Conservation (phyloP, 495 filamentous ascomycete species). For the Pyrenula aspistea region DNA sequence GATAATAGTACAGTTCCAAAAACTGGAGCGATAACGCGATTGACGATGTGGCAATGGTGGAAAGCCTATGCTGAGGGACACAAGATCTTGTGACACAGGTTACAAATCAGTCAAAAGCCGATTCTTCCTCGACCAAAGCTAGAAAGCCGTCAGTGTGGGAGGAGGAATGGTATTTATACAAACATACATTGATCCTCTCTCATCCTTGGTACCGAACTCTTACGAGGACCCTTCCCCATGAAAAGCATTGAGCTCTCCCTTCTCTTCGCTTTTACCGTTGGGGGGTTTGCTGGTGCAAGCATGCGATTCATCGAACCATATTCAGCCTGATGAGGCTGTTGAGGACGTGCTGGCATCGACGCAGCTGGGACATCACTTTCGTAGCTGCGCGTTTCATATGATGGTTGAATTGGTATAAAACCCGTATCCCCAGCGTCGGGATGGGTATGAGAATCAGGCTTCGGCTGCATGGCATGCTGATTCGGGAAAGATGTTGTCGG, state of each 20-base stretch:
- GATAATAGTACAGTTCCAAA: too few relatives aligned
- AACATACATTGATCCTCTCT: constrained; percentile 15
- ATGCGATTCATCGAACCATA: constrained; percentile 29
- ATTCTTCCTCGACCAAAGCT: constrained; percentile 5
- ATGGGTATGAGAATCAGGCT: constrained; percentile 6
- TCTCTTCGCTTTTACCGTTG: constrained; percentile 35
- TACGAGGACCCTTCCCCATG: constrained; percentile 28
- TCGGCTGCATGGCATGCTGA: constrained; percentile 1
- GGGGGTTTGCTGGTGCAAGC: constrained; percentile 23
- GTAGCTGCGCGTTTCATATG: constrained; percentile 32
- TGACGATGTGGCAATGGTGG: too few relatives aligned
- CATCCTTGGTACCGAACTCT: constrained; percentile 11
- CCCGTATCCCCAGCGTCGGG: constrained; percentile 36
- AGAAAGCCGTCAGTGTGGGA: background rate
- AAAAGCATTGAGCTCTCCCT: constrained; percentile 48
- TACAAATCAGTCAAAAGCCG: constrained; percentile 5
- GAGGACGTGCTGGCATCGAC: background rate
- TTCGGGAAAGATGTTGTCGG: constrained; percentile 4
- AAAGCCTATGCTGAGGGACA: too few relatives aligned
- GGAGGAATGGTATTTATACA: background rate
- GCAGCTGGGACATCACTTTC: background rate
- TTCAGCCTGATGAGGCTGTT: constrained; percentile 12
- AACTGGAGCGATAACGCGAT: too few relatives aligned
- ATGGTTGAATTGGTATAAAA: constrained; percentile 48
- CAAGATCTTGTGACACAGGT: too few relatives aligned